phyloP scores from a whole-genome alignment of 148 eudicot species.

The Bassia scoparia region DNA sequence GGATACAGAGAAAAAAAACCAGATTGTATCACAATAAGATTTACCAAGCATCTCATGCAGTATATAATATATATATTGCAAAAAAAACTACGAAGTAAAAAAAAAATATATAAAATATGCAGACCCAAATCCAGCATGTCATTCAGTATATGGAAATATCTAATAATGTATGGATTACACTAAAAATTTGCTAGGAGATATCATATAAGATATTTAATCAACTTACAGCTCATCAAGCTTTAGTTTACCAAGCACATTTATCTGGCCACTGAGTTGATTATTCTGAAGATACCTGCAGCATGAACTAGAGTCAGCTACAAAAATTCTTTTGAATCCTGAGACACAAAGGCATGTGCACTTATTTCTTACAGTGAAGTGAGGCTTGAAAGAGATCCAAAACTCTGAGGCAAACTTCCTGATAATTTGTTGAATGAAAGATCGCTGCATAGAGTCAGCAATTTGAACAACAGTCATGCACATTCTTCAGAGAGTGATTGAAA shows the following conservation, averaged over 20 bases:
- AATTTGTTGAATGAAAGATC: constrained; percentile 58
- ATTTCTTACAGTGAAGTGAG: constrained; percentile 46
- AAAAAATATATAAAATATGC: neutral
- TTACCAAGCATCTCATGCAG: neutral
- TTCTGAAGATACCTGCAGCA: constrained; percentile 50
- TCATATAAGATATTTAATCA: constrained; percentile 7
- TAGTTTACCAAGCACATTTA: constrained; percentile 48
- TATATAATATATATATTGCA: neutral
- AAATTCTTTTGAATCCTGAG: neutral
- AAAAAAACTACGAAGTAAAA: too few species aligned
- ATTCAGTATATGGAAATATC: neutral
- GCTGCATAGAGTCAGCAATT: constrained; percentile 36
- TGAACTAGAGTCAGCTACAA: constrained; percentile 20
- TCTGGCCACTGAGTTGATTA: constrained; percentile 58
- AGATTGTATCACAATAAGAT: neutral
- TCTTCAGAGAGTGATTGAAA: neutral
- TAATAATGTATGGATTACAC: too few species aligned
- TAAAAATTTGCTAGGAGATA: neutral
- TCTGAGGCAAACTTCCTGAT: constrained; percentile 52
- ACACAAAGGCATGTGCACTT: constrained; percentile 8
- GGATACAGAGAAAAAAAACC: neutral
- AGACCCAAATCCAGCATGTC: neutral
- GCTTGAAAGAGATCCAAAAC: constrained; percentile 43
- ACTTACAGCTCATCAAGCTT: constrained; percentile 62
- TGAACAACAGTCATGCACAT: neutral